These are phyloP conservation scores for Heliophila coronopifolia DNA, from an alignment of 441 rosid genomes.

Conservation along the genomic window DNA sequence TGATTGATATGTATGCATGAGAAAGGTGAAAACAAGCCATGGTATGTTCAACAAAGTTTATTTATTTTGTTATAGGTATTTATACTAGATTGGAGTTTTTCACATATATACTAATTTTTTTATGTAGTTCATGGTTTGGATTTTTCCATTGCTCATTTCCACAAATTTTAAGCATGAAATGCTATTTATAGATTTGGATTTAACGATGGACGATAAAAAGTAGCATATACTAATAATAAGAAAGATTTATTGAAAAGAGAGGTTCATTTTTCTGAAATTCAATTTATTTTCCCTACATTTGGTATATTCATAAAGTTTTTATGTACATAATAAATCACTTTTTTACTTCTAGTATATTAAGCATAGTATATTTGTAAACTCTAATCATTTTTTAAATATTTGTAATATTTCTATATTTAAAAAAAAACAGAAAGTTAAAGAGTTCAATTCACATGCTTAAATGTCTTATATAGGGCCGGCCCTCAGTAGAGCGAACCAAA, in stretches of 20 bases:
- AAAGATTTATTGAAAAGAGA: background rate
- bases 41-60: background rate
- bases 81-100: background rate
- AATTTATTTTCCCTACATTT: background rate
- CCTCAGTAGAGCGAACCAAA: too few species aligned
- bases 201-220: background rate
- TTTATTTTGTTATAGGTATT: background rate
- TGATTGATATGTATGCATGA: constrained; percentile 5
- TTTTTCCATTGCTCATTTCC: background rate
- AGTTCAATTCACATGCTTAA: too few species aligned
- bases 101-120: background rate
- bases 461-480: too few species aligned
- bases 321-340: too few species aligned
- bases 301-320: too few species aligned
- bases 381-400: too few species aligned
- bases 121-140: background rate
- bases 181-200: constrained; percentile 13
- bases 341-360: too few species aligned
- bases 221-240: background rate
- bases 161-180: background rate
- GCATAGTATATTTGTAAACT: too few species aligned
- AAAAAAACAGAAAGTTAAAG: too few species aligned
- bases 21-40: constrained; percentile 7
- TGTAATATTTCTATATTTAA: too few species aligned
- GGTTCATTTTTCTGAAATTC: too few species aligned